Base-by-base conservation (phyloP, 1,284 basidiomycete genomes). In the Cutaneotrichosporon cavernicola region DNA sequence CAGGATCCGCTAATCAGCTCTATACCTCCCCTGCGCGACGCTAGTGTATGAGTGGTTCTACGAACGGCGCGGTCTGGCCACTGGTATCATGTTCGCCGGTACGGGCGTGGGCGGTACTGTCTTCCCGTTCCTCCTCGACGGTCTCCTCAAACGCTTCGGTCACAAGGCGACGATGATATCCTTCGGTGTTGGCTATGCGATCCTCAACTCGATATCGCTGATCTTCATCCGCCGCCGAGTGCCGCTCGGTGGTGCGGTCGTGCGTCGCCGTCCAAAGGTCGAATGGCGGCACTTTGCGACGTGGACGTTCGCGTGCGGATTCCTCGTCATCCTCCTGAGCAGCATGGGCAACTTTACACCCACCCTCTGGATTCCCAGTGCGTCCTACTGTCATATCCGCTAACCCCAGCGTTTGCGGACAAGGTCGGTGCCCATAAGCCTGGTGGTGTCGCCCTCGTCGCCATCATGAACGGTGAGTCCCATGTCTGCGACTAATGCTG, bases 291-390 rank as follows among this genome's bases (percentile, higher is more conserved):
- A 78, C 66, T 47, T 77, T 14, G 62, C 60, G 30, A 65, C 63
- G 7, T 63, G 61, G 30, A 63, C 72, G 5, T 67, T 77, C 22
- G 73, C 69, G 49, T 63, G 71, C 21, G 78, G 76, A 30, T 60
- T 59, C 10, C 64, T 61, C 2, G 71, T 72, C 18, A 76, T 80
- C 36, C 56, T 76, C 10, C 57, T 80, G 31, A 73, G 74, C 5
- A 71, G 70, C 49, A 60, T 79, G n/a, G 79, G 76, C 49, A 79
- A 78, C 63, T 80, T 81, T 55, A 63, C 78, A 30, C 80, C 80
- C 0, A 69, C 64, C 10, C 65, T 81, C 14, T 80, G 75, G 72
- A 40, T 40, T 14, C 38, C 38, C 38, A 40, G 38, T 40, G 13
- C 8, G 38, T 16, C 38, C 10, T 13, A 11, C 13, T 16, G 6